Conservation (phyloP, 352 stramenopile species). For the Phytophthora hybrid region DNA sequence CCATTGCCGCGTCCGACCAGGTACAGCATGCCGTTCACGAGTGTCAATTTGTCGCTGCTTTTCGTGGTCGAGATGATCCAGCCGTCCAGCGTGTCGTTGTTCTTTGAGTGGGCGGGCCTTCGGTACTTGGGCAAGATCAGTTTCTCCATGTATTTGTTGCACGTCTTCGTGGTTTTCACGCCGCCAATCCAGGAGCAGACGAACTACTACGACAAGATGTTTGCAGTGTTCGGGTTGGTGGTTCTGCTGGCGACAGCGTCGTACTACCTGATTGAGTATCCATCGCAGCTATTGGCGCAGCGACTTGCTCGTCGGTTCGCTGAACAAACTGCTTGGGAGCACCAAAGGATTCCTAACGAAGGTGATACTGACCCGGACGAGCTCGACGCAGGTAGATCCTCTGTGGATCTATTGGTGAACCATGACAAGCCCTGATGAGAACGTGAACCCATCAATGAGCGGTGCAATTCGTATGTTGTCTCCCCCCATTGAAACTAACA, state of each 20-base stretch:
- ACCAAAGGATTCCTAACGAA: not conserved
- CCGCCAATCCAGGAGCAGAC: constrained; percentile 4
- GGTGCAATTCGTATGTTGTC: too few relatives aligned
- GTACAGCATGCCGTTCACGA: constrained; percentile 17
- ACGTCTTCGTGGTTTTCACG: constrained; percentile 45
- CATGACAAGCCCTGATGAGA: too few relatives aligned
- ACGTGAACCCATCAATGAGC: too few relatives aligned
- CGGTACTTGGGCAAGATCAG: constrained; percentile 47
- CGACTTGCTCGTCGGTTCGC: not conserved
- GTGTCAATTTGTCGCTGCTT: constrained; percentile 10
- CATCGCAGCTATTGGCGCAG: constrained; percentile 15
- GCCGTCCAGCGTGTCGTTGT: constrained; percentile 23
- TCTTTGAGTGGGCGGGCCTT: constrained; percentile 43
- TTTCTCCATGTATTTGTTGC: constrained; percentile 48
- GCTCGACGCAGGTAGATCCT: not conserved
- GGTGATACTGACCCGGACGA: constrained; percentile 8
- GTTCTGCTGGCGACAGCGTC: constrained; percentile 9
- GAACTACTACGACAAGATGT: constrained; percentile 12
- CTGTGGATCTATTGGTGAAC: not conserved
- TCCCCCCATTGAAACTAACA: too few relatives aligned
- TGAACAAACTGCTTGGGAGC: not conserved
- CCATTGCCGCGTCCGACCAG: not conserved
- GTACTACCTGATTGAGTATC: constrained; percentile 13
- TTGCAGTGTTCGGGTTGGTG: constrained; percentile 10
- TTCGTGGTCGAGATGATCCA: constrained; percentile 42